Base-by-base conservation (phyloP, 768 basidiomycete species). In the Lentinula sp. region DNA sequence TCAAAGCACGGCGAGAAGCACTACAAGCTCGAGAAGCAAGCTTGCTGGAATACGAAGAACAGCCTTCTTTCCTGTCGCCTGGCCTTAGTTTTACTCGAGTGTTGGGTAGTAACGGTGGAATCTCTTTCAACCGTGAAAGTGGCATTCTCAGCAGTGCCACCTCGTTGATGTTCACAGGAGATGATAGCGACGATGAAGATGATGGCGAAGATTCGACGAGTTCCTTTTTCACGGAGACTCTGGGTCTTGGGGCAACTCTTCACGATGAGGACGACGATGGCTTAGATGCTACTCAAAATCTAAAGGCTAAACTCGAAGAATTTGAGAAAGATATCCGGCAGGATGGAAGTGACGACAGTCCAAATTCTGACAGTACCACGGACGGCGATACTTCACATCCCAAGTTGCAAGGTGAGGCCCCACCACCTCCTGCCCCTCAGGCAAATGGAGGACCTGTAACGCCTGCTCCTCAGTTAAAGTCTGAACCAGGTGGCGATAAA, bases 281-380 rank as follows among this genome's bases (percentile, higher is more conserved):
- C 36, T 69, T 77, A 16, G 85, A 87, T 70, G 79, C 81, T 39
- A 80, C 83, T 57, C 79, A 77, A 65, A 79, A 77, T 54, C 73
- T 89, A 62, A 85, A 80, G 70, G 82, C 81, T 23, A 83, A 82
- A 66, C 68, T 91, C 64, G 84, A 85, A 15, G 85, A 87, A 57
- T 83, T 85, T 65, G 86, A 86, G 69, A 76, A 76, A 65, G 79
- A 81, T 37, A 57, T 62, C 55, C 62, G 67, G 59, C 67, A 69
- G 18, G 53, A 67, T 23, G 75, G 79, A 51, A 72, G 70, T 36
- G 76, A 79, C 59, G 78, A 72, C 39, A 77, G 76, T 61, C 7
- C 15, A n/a, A 46, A 57, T 41, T 37, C 28, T 28, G 28, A 28
- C 28, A 28, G 28, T 28, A 28, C 28, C 4, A 28, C 28, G 28